These are phyloP conservation scores for Microbotryum scabiosae DNA, from an alignment of 1,284 basidiomycete genomes.

Conservation along the genomic window DNA sequence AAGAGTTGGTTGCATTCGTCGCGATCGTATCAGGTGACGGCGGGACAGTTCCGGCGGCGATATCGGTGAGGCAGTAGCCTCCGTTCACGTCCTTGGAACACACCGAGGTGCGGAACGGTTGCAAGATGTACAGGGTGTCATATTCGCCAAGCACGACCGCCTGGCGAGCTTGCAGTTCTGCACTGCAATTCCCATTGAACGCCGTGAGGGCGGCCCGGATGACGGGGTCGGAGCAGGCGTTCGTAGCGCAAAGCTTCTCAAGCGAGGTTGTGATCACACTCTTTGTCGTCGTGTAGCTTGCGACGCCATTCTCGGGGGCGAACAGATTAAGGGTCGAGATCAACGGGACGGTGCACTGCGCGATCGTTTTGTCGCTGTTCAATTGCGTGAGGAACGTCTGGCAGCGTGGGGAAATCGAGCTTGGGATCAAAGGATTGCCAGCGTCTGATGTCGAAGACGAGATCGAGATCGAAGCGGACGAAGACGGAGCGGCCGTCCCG, in stretches of 20 bases:
- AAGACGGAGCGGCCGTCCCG: neutral
- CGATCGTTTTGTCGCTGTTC: constrained; percentile 53
- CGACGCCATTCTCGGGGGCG: constrained; percentile 38
- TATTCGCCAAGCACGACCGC: constrained; percentile 48
- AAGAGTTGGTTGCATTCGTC: neutral
- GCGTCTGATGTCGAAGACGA: neutral
- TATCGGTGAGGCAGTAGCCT: constrained; percentile 45
- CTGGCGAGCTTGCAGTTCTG: constrained; percentile 55
- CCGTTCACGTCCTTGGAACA: constrained; percentile 61
- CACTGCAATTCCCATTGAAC: constrained; percentile 60
- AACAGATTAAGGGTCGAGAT: constrained; percentile 55
- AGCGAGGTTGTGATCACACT: constrained; percentile 49
- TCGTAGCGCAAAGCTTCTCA: constrained; percentile 51
- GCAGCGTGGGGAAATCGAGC: constrained; percentile 55
- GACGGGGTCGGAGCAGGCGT: constrained; percentile 51
- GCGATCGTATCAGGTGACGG: neutral
- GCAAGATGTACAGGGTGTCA: constrained; percentile 64
- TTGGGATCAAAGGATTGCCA: constrained; percentile 55
- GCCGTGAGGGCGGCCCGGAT: constrained; percentile 55
- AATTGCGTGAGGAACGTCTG: constrained; percentile 53
- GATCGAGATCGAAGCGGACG: neutral
- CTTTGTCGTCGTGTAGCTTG: constrained; percentile 1
- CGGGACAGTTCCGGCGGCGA: constrained; percentile 14
- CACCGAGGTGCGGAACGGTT: constrained; percentile 56
- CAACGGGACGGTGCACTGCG: constrained; percentile 58